These are phyloP conservation scores for Harringtonia aguacate DNA, from an alignment of 2,329 filamentous ascomycete genomes.

Conservation along the genomic window DNA sequence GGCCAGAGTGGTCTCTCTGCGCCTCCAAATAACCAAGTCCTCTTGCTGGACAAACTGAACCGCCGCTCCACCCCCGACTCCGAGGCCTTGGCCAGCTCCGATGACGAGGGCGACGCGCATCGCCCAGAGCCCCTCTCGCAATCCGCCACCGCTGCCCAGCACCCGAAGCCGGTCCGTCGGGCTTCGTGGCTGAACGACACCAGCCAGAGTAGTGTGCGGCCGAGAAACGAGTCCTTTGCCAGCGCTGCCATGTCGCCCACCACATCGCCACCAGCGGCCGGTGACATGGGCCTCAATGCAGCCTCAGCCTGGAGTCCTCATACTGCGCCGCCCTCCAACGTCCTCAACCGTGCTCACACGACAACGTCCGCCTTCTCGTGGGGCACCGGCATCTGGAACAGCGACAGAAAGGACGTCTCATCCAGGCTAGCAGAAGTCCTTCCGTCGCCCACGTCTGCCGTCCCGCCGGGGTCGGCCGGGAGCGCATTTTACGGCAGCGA, in stretches of 20 bases:
- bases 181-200: conserved; percentile 85
- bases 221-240: conserved; percentile 67
- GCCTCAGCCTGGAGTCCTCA: conserved; percentile 42
- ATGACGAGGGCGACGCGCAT: conserved; percentile 73
- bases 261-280: conserved; percentile 66
- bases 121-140: conserved; percentile 32
- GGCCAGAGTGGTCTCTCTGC: conserved; percentile 33
- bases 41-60: conserved; percentile 65
- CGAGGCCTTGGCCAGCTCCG: conserved; percentile 84
- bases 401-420: conserved; percentile 66
- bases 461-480: conserved; percentile 30
- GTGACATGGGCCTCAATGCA: conserved; percentile 18
- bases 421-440: conserved; percentile 64
- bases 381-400: conserved; percentile 77
- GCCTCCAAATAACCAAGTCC: conserved; percentile 48
- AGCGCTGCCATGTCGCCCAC: conserved; percentile 69
- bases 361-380: conserved; percentile 49
- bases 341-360: conserved; percentile 36
- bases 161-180: conserved; percentile 55
- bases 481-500: conserved; percentile 41
- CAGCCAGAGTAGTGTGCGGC: conserved; percentile 48
- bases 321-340: conserved; percentile 31
- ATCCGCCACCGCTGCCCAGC: conserved; percentile 25
- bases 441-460: conserved; percentile 60
- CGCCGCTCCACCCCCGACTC: conserved; percentile 88